Percentiles rank a stretch among this genome's conserved stretches.
These are phyloP conservation scores for Aureobasidium sp. DNA, from an alignment of 2,329 filamentous ascomycete genomes.

Conservation along the genomic window DNA sequence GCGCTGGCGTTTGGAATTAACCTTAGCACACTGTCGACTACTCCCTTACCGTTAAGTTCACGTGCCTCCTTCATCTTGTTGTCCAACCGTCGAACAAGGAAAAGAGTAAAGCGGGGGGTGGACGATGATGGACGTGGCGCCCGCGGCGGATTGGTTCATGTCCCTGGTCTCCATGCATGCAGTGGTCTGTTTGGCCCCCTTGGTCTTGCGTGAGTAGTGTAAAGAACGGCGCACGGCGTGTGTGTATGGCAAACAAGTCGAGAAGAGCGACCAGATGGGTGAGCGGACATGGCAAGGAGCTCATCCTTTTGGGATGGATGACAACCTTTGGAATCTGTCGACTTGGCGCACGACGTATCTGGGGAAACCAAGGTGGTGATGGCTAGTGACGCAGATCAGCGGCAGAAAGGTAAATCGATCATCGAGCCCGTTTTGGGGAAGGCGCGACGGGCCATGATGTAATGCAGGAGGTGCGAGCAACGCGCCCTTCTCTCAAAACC, in stretches of 20 bases:
- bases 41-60: not conserved
- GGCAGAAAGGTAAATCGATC: constrained; percentile 10
- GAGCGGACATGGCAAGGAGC: not conserved
- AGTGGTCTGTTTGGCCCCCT: not conserved
- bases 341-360: not conserved
- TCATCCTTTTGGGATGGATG: not conserved
- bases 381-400: not conserved
- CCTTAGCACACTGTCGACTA: too few species aligned
- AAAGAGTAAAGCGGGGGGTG: not conserved
- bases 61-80: constrained; percentile 7
- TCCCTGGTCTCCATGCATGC: not conserved
- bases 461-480: not conserved
- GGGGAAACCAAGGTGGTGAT: constrained; percentile 1
- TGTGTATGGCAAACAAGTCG: not conserved
- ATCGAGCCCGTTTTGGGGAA: not conserved
- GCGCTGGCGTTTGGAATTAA: not conserved
- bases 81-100: constrained; percentile 4
- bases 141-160: not conserved
- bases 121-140: constrained; percentile 8
- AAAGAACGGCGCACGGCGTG: not conserved
- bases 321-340: not conserved
- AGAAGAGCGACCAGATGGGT: not conserved
- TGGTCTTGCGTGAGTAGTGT: not conserved
- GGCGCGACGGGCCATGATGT: not conserved
- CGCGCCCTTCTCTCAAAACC: constrained; percentile 1